Evolutionary conservation across 352 stramenopile species (phyloP).

Genomic region (Stramenopiles sp.): DNA sequence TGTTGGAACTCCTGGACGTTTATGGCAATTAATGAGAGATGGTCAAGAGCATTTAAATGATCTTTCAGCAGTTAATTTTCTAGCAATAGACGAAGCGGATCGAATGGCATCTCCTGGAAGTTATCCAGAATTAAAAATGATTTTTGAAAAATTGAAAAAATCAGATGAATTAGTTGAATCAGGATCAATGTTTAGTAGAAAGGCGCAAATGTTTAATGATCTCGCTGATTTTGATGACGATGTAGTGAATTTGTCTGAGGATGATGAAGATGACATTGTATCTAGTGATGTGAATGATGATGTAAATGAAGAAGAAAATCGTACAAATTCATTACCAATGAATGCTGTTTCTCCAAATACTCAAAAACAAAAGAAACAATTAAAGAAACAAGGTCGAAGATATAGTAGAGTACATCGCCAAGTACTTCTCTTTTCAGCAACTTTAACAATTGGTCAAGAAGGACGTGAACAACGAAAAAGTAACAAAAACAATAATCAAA

Average conservation of each 20-base stretch:
- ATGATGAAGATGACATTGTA: background rate
- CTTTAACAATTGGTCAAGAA: background rate
- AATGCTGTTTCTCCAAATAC: background rate
- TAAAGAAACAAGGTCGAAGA: constrained; percentile 1
- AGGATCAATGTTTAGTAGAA: background rate
- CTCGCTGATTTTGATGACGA: background rate
- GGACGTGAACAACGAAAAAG: background rate
- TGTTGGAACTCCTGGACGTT: constrained; percentile 60
- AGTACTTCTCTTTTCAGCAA: constrained; percentile 1
- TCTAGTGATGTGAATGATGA: background rate
- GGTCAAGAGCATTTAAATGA: constrained; percentile 32
- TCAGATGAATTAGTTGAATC: background rate
- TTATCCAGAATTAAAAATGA: constrained; percentile 49
- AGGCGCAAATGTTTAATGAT: background rate
- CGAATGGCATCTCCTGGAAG: constrained; percentile 55
- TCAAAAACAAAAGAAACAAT: background rate
- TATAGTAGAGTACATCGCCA: background rate
- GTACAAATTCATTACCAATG: background rate
- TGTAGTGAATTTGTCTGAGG: background rate
- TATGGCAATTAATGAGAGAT: constrained; percentile 69
- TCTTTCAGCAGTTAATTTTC: constrained; percentile 34
- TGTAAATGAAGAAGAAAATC: background rate
- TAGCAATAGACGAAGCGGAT: constrained; percentile 69
- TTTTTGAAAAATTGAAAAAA: constrained; percentile 31
- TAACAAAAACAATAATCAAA: constrained; percentile 8